Evolutionary conservation across 495 filamentous ascomycete genomes (phyloP).

Genomic region (Cercophora scortea): DNA sequence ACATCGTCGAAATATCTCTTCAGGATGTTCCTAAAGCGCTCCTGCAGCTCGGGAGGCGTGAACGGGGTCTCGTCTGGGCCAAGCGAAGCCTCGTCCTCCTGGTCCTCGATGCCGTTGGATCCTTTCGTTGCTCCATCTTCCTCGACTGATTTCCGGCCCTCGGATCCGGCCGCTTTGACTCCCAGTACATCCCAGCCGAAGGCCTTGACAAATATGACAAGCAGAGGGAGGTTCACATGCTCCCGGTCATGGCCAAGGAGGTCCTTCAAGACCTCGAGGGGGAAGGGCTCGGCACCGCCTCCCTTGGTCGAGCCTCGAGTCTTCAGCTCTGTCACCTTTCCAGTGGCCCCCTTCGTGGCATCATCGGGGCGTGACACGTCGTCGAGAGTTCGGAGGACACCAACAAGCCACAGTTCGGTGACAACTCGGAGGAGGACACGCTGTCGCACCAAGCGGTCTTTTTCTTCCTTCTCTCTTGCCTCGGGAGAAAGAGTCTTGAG

Average conservation of each 20-base stretch:
- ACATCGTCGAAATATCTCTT: slow-evolving; percentile 90
- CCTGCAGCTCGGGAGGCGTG: slow-evolving; percentile 64
- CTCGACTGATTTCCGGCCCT: slow-evolving; percentile 75
- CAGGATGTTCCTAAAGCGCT: slow-evolving; percentile 82
- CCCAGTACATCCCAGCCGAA: slow-evolving; percentile 96
- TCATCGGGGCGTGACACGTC: slow-evolving; percentile 85
- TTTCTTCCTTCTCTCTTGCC: slow-evolving; percentile 88
- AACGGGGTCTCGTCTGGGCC: slow-evolving; percentile 61
- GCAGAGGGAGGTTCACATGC: slow-evolving; percentile 80
- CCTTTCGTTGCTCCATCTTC: slow-evolving; percentile 69
- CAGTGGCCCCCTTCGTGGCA: slow-evolving; percentile 49
- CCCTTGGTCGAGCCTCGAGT: slow-evolving; percentile 44
- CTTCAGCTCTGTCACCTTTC: slow-evolving; percentile 47
- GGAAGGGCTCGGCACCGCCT: slow-evolving; percentile 72
- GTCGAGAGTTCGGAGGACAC: slow-evolving; percentile 77
- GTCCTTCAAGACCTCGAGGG: slow-evolving; percentile 93
- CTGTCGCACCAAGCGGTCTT: slow-evolving; percentile 81
- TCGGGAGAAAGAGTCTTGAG: slow-evolving; percentile 75
- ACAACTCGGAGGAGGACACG: slow-evolving; percentile 79
- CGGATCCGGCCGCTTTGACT: slow-evolving; percentile 56
- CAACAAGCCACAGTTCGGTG: slow-evolving; percentile 94
- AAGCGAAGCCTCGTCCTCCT: slow-evolving; percentile 33
- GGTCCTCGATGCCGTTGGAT: slow-evolving; percentile 37
- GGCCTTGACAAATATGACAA: slow-evolving; percentile 90
- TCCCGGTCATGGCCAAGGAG: slow-evolving; percentile 88